These are phyloP conservation scores for Penicillium canariense DNA, from an alignment of 495 filamentous ascomycete species.

Conservation along the genomic window DNA sequence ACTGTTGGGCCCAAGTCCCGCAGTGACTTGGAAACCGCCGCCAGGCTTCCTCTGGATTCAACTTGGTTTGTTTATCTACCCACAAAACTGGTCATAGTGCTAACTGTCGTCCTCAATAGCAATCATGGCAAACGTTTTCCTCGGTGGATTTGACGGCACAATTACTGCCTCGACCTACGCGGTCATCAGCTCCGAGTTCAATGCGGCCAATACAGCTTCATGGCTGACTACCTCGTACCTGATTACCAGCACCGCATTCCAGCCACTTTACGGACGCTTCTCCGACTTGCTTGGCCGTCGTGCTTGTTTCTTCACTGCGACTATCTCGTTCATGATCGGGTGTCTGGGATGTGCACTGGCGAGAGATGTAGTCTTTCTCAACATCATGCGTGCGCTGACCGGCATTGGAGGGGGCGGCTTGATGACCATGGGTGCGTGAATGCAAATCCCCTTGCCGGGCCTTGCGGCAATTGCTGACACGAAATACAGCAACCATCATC, in stretches of 20 bases:
- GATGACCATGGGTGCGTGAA: constrained; percentile 57
- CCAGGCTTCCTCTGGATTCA: constrained; percentile 46
- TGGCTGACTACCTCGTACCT: constrained; percentile 68
- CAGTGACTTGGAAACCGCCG: constrained; percentile 36
- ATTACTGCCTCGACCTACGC: constrained; percentile 66
- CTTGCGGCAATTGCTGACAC: background rate
- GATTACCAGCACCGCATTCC: constrained; percentile 61
- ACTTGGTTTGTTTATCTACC: constrained; percentile 31
- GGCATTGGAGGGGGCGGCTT: constrained; percentile 60
- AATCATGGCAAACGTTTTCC: constrained; percentile 65
- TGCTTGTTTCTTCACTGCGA: constrained; percentile 41
- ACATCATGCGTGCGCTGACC: constrained; percentile 75
- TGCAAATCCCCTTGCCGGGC: background rate
- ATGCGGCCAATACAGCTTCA: constrained; percentile 56
- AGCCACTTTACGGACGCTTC: constrained; percentile 50
- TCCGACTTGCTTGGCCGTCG: constrained; percentile 47
- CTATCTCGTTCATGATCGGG: constrained; percentile 44
- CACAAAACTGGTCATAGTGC: background rate
- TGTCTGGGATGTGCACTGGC: constrained; percentile 50
- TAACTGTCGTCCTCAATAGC: constrained; percentile 25
- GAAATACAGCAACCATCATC: constrained; percentile 54
- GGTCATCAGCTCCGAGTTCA: constrained; percentile 67
- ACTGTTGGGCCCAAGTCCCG: constrained; percentile 33
- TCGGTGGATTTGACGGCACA: constrained; percentile 64
- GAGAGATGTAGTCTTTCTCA: constrained; percentile 59